Percentiles rank a stretch among this genome's conserved stretches.
phyloP scores from a whole-genome alignment of 2,329 filamentous ascomycete species.

The Colletotrichum caudatum region DNA sequence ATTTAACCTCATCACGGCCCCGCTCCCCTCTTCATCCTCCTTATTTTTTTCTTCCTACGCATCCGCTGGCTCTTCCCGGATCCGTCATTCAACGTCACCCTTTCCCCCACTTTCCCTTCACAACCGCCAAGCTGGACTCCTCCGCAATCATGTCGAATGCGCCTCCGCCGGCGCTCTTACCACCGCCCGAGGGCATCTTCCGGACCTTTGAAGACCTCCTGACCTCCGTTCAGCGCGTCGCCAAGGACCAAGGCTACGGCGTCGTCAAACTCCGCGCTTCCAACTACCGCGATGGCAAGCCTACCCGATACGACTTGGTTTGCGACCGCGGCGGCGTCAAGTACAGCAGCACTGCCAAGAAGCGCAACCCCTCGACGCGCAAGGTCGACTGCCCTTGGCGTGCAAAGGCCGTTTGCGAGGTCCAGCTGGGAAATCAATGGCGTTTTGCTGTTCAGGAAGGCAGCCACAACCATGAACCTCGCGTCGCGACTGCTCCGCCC shows the following conservation, averaged over 20 bases:
- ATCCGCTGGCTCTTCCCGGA: slow-evolving; percentile 31
- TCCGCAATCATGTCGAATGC: slow-evolving; percentile 60
- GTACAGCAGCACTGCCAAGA: slow-evolving; percentile 74
- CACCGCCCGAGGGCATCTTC: slow-evolving; percentile 71
- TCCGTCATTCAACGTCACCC: slow-evolving; percentile 23
- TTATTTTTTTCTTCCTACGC: slow-evolving; percentile 43
- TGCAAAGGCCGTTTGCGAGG: slow-evolving; percentile 73
- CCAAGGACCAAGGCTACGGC: slow-evolving; percentile 72
- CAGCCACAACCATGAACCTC: slow-evolving; percentile 72
- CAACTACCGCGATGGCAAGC: slow-evolving; percentile 73
- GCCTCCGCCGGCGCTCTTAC: slow-evolving; percentile 61
- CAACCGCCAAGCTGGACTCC: slow-evolving; percentile 44
- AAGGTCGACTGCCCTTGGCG: slow-evolving; percentile 74
- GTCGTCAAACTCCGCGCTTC: slow-evolving; percentile 73
- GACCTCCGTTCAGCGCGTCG: slow-evolving; percentile 67
- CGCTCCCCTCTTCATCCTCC: slow-evolving; percentile 42
- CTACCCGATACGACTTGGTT: slow-evolving; percentile 72
- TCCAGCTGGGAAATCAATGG: slow-evolving; percentile 72
- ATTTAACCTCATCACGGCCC: slow-evolving; percentile 44
- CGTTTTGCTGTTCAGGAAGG: slow-evolving; percentile 71
- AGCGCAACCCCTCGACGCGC: slow-evolving; percentile 72
- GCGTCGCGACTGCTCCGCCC: slow-evolving; percentile 64
- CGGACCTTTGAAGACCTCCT: slow-evolving; percentile 70
- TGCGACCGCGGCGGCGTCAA: slow-evolving; percentile 74
- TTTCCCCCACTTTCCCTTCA: slow-evolving; percentile 45